phyloP scores from a whole-genome alignment of 139 green algal genomes.

The Axilococcus clingmanii region DNA sequence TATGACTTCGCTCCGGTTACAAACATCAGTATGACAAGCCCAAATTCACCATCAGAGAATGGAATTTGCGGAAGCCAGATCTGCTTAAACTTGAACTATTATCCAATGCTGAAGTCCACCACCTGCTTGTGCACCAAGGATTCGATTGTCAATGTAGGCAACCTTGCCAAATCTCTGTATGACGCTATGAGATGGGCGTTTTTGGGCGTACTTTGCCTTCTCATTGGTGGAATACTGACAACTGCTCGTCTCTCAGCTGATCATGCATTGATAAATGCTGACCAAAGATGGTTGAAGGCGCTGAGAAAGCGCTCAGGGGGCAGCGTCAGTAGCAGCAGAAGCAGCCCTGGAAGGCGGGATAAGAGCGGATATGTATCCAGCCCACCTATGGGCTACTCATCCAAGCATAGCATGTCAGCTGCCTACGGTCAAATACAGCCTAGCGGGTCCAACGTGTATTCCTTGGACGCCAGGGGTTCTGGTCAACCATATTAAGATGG shows the following conservation, averaged over 20 bases:
- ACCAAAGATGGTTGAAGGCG: too few species aligned
- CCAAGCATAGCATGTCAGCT: too few species aligned
- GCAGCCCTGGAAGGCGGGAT: too few species aligned
- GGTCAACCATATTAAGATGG: neutral
- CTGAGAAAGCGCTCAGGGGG: too few species aligned
- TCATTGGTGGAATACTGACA: neutral
- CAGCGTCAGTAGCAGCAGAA: too few species aligned
- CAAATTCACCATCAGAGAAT: neutral
- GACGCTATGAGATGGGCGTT: neutral
- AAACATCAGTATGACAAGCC: neutral
- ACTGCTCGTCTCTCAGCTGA: neutral
- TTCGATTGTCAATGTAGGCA: neutral
- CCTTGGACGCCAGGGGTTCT: neutral
- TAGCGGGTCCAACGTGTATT: too few species aligned
- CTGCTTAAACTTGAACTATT: slow-evolving; percentile 18
- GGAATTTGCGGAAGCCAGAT: slow-evolving; percentile 3
- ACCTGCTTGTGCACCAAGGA: slow-evolving; percentile 12
- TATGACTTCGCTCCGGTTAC: neutral
- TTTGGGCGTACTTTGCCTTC: neutral
- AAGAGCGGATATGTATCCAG: too few species aligned
- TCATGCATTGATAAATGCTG: neutral
- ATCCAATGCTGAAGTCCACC: slow-evolving; percentile 10
- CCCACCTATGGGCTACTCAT: too few species aligned
- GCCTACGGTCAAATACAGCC: too few species aligned
- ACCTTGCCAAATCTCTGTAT: neutral